Conservation (phyloP, 257 asterid species). For the Ehretia macrophylla region DNA sequence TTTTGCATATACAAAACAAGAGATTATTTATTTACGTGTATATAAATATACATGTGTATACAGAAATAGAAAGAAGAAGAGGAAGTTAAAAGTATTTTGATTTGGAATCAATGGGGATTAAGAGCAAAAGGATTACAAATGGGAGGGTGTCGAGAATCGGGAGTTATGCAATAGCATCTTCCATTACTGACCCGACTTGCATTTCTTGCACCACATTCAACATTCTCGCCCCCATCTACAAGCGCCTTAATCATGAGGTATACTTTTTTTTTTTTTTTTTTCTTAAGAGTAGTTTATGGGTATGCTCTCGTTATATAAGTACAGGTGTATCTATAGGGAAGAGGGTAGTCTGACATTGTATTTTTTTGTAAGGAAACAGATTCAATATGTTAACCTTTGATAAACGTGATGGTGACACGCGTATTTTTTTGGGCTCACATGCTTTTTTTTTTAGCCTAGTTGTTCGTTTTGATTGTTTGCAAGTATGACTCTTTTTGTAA, state of each 20-base stretch:
- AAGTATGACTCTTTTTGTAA: no score
- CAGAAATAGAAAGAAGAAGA: no score
- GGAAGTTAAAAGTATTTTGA: background rate
- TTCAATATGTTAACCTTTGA: no score
- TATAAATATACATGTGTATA: no score
- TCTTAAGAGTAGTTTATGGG: background rate
- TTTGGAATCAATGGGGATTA: conserved; percentile 57
- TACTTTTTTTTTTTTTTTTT: background rate
- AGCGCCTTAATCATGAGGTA: conserved; percentile 74
- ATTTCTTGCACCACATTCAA: conserved; percentile 97
- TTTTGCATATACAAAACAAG: no score
- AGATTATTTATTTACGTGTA: no score
- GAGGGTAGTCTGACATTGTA: no score
- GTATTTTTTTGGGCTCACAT: no score
- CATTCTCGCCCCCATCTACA: conserved; percentile 95
- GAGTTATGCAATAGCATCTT: conserved; percentile 74
- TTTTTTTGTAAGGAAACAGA: no score
- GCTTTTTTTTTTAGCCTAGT: no score
- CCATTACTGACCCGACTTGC: conserved; percentile 68
- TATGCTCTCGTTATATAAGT: background rate
- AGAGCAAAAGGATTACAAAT: conserved; percentile 36
- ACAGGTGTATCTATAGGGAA: background rate
- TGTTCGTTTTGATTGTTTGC: no score
- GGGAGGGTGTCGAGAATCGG: conserved; percentile 73
- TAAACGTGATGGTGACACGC: no score